These are phyloP conservation scores for Quercus variabilis DNA, from an alignment of 306 rosid species.

Conservation along the genomic window DNA sequence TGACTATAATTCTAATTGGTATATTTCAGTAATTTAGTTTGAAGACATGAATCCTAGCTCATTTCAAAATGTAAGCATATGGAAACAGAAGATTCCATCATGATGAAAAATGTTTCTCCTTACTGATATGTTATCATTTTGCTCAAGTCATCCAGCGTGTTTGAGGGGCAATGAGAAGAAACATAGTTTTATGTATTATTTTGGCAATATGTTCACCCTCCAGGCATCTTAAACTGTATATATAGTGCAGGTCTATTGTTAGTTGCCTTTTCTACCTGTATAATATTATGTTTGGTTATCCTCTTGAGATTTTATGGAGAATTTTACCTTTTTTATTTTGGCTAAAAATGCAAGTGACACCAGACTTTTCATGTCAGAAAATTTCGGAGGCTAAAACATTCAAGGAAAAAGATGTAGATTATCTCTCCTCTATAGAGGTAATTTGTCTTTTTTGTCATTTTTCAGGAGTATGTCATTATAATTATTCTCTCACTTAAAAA, in stretches of 20 bases:
- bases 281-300: not conserved
- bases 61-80: not conserved
- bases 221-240: not conserved
- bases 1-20: no score
- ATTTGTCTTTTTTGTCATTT: constrained; percentile 9
- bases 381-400: constrained; percentile 54
- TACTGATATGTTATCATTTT: not conserved
- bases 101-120: not conserved
- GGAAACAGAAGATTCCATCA: not conserved
- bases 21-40: no score
- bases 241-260: not conserved
- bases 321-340: not conserved
- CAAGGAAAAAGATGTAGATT: constrained; percentile 88
- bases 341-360: constrained; percentile 17
- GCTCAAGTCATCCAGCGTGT: not conserved
- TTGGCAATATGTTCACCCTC: not conserved
- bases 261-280: constrained; percentile 2
- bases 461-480: constrained; percentile 11
- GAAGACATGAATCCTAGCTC: no score
- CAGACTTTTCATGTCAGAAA: constrained; percentile 55
- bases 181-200: not conserved
- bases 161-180: not conserved
- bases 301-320: not conserved
- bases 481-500: constrained; percentile 9
- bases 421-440: constrained; percentile 96